Conservation (phyloP, 139 green algal genomes). For the Chlorella sp. region DNA sequence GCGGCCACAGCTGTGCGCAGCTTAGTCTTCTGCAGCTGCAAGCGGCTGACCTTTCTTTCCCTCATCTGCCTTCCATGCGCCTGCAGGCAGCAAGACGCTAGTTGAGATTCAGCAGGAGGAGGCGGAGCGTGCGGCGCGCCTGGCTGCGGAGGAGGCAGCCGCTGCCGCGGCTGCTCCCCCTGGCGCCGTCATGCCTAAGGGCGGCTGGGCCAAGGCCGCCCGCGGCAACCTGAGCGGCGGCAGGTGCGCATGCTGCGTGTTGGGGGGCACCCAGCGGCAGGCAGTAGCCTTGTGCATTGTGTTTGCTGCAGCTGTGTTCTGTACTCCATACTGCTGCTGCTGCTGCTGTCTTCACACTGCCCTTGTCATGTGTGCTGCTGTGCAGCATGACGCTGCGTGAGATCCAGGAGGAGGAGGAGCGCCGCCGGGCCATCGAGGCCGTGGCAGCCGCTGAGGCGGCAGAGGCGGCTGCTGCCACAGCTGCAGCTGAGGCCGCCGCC, state of each 20-base stretch:
- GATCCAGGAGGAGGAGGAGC: constrained; percentile 59
- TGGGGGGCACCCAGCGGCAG: no score
- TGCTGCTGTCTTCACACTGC: not conserved
- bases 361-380: not conserved
- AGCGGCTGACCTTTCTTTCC: no score
- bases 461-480: not conserved
- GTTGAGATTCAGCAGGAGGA: constrained; percentile 86
- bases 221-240: constrained; percentile 9
- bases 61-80: no score
- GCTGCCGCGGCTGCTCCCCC: constrained; percentile 32
- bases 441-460: not conserved
- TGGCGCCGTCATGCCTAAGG: not conserved
- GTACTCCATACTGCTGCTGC: no score
- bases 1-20: constrained; percentile 60
- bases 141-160: constrained; percentile 41
- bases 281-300: no score
- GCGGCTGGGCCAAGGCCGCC: constrained; percentile 60
- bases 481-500: no score
- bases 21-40: no score
- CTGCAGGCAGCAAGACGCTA: constrained; percentile 76
- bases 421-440: not conserved
- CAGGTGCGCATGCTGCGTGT: not conserved
- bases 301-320: no score
- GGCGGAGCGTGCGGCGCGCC: constrained; percentile 50
- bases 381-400: constrained; percentile 46